Base-by-base conservation (phyloP, 164 flowering plant genomes). In the Tinospora cordifolia region DNA sequence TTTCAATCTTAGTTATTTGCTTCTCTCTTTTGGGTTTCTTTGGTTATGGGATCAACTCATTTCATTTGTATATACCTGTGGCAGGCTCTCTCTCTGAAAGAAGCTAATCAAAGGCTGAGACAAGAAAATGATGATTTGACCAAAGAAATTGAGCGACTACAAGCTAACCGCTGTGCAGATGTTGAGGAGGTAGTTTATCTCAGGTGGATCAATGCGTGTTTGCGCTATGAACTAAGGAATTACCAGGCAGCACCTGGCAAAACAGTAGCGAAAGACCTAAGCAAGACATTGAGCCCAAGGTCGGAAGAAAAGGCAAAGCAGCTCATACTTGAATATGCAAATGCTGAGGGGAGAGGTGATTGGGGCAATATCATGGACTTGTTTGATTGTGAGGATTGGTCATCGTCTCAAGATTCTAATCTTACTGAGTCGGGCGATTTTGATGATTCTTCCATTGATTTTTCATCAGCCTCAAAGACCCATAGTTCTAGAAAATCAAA, bases 171-270 rank as follows among this genome's bases (percentile, higher is more conserved):
- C 24, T 87, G 87, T 78, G 67, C 83, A 30, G 97, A 90, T 75
- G 80, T 75, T 75, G 98, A 95, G 72, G 97, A 92, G 72, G 78
- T 92, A 26, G 98, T 95, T 47, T 92, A 95, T 79, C 90, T 92
- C 38, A 81, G 88, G 34, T 95, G 99, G 98, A 71, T 95, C 27
- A 95, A 95, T 69, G 99, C 99, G 62, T 95, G 98, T 75, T 78
- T 95, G 41, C 78, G 99, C 12, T 86, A 86, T 68, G 98, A 95
- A 71, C 82, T 95, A 54, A 79, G 94, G 67, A 85, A 90, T 72
- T 87, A 79, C 72, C 83, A 90, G 68, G 83, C 90, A 0, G 78
- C 79, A 30, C 72, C 83, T 12, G 93, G 91, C 65, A 90, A 85
- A 82, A 86, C 88, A 13, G 83, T 83, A 63, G 98, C 98, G 1